Evolutionary conservation across 805 yeast genomes (phyloP).

Genomic region (Sugiyamaella valdiviana): DNA sequence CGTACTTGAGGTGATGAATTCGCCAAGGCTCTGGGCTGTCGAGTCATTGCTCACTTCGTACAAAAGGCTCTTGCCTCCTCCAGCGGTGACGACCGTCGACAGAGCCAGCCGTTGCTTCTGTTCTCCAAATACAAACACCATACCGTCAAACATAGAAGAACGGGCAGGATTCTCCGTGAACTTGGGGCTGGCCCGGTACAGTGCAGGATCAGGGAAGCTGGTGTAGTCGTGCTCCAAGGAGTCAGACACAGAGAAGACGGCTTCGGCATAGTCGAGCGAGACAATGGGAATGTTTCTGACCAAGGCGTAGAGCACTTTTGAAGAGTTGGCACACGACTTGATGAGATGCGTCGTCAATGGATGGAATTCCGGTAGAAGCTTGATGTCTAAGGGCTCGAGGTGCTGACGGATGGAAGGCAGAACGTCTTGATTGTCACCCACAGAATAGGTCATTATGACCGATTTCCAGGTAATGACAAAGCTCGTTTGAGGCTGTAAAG

Average conservation of each 20-base stretch:
- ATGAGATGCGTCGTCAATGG: conserved; percentile 27
- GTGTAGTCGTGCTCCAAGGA: conserved; percentile 17
- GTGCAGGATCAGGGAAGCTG: conserved; percentile 24
- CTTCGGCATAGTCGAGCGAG: conserved; percentile 21
- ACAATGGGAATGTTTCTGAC: conserved; percentile 30
- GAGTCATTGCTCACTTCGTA: conserved; percentile 1
- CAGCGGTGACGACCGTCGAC: conserved; percentile 23
- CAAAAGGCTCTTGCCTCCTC: conserved; percentile 21
- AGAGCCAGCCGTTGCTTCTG: conserved; percentile 22
- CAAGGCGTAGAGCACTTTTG: conserved; percentile 32
- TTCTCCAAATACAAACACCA: conserved; percentile 27
- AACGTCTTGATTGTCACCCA: conserved; percentile 18
- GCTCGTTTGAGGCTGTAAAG: background rate
- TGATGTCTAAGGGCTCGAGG: conserved; percentile 28
- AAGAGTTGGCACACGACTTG: conserved; percentile 23
- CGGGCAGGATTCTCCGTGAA: conserved; percentile 26
- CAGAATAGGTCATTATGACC: conserved; percentile 22
- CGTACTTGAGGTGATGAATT: background rate
- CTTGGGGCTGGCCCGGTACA: conserved; percentile 23
- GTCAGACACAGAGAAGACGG: conserved; percentile 16
- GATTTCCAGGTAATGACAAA: conserved; percentile 25
- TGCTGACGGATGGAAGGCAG: conserved; percentile 11
- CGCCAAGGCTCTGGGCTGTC: background rate
- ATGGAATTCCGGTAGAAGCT: conserved; percentile 20
- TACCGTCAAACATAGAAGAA: conserved; percentile 20